Base-by-base conservation (phyloP, 352 stramenopile genomes). In the Vaucheria bursata region DNA sequence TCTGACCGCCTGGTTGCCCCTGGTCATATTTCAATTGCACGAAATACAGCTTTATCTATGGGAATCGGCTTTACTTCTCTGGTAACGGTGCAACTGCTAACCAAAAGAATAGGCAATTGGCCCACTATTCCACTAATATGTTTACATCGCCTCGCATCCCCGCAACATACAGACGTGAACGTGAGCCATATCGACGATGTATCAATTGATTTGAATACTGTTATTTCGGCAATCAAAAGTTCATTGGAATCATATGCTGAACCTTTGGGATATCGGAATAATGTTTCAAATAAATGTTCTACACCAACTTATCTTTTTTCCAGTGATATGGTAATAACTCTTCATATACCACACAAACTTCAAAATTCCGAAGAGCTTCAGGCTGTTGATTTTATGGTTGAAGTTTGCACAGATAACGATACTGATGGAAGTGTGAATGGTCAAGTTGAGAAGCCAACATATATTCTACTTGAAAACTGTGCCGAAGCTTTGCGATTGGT, bases 1-100 rank as follows among this genome's bases (percentile, higher is more conserved):
- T 59, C 65, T 12, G 12, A 78, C 29, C 35, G 25, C 6, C 25
- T 45, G 7, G 73, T 78, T 7, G 49, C 73, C 31, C 52, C 18
- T 1, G 73, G 73, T 29, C 73, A 78, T 40, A 1, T 78, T n/a
- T 59, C 73, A n/a, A 38, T 45, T 25, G 12, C 45, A 25, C 45
- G 45, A 12, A 25, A 25, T 12, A 18, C 45, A 12, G 25, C 45
- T 25, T 25, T 59, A 25, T 25, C 25, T 25, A 59, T 25, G 45
- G 45, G 45, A 12, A 18, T 12, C 45, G 45, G 45, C 45, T 25
- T 25, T 12, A 12, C 25, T 12, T 59, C 45, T 12, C 45, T 59
- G 45, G 45, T 25, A 25, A 12, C 12, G 12, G 45, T 59, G 45
- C 45, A 25, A 12, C 45, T 59, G 45, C 45, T 59, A 25, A 25